Evolutionary conservation across 2,329 filamentous ascomycete species (phyloP).

Genomic region (Aureobasidium sp.): DNA sequence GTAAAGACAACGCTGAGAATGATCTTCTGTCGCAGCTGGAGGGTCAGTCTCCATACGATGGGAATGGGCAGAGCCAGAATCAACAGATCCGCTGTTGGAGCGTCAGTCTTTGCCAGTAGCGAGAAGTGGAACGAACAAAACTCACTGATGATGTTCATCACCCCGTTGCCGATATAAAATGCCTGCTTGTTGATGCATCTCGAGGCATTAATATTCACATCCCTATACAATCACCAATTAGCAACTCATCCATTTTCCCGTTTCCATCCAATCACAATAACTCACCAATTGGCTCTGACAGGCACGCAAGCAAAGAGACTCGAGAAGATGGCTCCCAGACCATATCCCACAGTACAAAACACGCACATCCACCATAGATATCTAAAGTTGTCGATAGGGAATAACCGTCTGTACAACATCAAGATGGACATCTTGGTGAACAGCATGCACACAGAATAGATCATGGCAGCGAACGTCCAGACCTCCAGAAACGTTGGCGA

Average conservation of each 20-base stretch:
- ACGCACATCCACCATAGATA: conserved; percentile 1
- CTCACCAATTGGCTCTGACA: neutral
- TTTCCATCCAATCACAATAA: neutral
- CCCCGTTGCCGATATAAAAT: conserved; percentile 7
- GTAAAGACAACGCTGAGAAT: conserved; percentile 41
- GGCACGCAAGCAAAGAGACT: conserved; percentile 9
- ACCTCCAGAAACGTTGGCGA: neutral
- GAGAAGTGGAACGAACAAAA: neutral
- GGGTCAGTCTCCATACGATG: conserved; percentile 41
- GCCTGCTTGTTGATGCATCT: neutral
- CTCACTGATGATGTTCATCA: conserved; percentile 8
- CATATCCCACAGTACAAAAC: conserved; percentile 4
- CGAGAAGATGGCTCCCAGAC: neutral
- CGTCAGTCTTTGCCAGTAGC: neutral
- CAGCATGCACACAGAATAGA: conserved; percentile 2
- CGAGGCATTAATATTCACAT: neutral
- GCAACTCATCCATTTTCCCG: neutral
- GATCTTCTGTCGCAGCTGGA: conserved; percentile 44
- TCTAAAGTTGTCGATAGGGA: conserved; percentile 6
- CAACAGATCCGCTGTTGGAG: conserved; percentile 37
- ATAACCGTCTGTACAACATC: conserved; percentile 5
- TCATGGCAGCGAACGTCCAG: conserved; percentile 3
- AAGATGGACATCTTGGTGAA: conserved; percentile 18
- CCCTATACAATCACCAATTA: neutral
- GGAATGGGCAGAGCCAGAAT: conserved; percentile 53